phyloP scores from a whole-genome alignment of 1,284 basidiomycete species.

The Hypsizygus ulmarius region DNA sequence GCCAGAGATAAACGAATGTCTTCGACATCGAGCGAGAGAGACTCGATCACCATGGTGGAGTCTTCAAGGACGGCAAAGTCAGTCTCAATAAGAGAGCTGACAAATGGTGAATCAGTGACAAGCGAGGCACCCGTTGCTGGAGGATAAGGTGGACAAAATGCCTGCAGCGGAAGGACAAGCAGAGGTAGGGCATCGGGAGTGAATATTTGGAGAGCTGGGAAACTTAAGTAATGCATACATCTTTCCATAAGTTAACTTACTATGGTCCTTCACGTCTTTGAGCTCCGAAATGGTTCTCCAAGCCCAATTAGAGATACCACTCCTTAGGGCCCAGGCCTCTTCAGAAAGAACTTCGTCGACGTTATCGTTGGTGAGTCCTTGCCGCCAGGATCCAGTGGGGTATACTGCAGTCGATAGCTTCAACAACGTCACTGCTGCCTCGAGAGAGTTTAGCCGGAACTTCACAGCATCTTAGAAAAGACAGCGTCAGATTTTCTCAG shows the following conservation, averaged over 20 bases:
- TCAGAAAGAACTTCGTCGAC: slow-evolving; percentile 26
- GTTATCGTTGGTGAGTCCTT: slow-evolving; percentile 13
- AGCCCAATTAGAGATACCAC: slow-evolving; percentile 67
- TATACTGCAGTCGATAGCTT: slow-evolving; percentile 69
- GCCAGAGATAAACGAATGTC: slow-evolving; percentile 69
- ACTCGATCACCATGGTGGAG: slow-evolving; percentile 71
- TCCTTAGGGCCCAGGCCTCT: slow-evolving; percentile 66
- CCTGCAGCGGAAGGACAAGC: slow-evolving; percentile 54
- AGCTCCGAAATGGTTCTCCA: slow-evolving; percentile 72
- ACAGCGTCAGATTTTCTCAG: neutral
- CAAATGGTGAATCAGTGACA: slow-evolving; percentile 40
- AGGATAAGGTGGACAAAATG: slow-evolving; percentile 54
- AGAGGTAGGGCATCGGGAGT: slow-evolving; percentile 60
- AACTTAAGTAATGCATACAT: slow-evolving; percentile 3
- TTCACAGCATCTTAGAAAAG: slow-evolving; percentile 64
- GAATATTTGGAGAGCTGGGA: slow-evolving; percentile 52
- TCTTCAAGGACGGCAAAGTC: slow-evolving; percentile 76
- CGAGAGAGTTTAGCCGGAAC: slow-evolving; percentile 60
- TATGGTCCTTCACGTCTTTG: slow-evolving; percentile 59
- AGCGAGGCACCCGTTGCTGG: slow-evolving; percentile 39
- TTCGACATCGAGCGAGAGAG: slow-evolving; percentile 71
- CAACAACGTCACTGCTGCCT: slow-evolving; percentile 65
- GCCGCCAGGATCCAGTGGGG: slow-evolving; percentile 62
- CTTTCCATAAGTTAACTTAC: slow-evolving; percentile 33
- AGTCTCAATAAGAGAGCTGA: slow-evolving; percentile 53